Conservation (phyloP, 176 grass and related monocot genomes). For the Aegilops umbellulata region DNA sequence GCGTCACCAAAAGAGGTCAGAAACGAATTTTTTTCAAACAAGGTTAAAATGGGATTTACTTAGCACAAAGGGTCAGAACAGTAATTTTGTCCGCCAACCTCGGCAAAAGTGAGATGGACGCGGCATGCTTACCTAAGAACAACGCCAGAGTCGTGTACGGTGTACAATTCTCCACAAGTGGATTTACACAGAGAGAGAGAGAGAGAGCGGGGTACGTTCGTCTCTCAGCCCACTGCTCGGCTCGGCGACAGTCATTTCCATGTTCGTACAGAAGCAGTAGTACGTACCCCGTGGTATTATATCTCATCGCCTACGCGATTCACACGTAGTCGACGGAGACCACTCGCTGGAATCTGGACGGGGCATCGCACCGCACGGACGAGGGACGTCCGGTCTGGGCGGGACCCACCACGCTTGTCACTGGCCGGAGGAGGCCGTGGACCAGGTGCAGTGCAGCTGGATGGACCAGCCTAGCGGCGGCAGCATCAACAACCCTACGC, state of each 20-base stretch:
- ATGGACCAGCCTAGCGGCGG: neutral
- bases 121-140: neutral
- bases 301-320: neutral
- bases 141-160: neutral
- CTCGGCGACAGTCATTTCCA: neutral
- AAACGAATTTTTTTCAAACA: too few species aligned
- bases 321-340: neutral
- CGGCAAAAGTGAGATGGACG: neutral
- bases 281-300: neutral
- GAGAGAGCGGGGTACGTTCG: too few species aligned
- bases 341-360: neutral
- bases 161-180: neutral
- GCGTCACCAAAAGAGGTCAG: too few species aligned
- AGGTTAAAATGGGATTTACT: too few species aligned
- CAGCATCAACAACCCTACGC: neutral
- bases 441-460: neutral
- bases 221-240: neutral
- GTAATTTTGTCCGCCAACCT: too few species aligned
- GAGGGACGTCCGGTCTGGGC: neutral
- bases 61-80: too few species aligned
- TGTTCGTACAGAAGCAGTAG: neutral
- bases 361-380: neutral
- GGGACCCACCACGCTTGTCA: too few species aligned
- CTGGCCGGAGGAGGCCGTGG: neutral
- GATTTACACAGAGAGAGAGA: neutral